A percentile compares a stretch with the other conserved stretches of the same genome.
These are phyloP conservation scores for Asterochloris sp. DNA, from an alignment of 139 green algal genomes.

Conservation along the genomic window DNA sequence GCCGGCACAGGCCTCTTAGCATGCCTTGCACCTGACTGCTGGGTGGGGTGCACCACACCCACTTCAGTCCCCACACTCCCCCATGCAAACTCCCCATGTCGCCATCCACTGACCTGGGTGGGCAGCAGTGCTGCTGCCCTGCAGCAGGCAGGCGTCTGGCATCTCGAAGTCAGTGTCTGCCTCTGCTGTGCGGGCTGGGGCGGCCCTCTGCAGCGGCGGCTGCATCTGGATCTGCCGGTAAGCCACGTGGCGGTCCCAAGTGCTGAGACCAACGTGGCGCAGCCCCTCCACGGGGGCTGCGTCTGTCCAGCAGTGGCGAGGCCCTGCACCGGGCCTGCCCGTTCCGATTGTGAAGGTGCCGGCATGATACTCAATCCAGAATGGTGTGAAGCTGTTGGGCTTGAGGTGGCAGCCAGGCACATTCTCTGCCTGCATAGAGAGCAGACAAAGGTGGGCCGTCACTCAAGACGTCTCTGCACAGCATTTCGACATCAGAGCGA, in stretches of 20 bases:
- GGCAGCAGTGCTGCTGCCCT: no score
- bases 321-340: constrained; percentile 31
- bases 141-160: no score
- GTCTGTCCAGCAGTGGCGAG: constrained; percentile 54
- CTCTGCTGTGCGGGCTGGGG: not conserved
- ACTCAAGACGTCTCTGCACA: not conserved
- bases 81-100: no score
- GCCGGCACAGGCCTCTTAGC: no score
- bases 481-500: no score
- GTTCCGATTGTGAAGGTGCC: constrained; percentile 56
- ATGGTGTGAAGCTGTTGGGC: constrained; percentile 32
- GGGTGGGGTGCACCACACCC: no score
- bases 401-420: constrained; percentile 27
- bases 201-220: constrained; percentile 15
- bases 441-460: not conserved
- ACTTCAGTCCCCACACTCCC: no score
- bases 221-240: constrained; percentile 67
- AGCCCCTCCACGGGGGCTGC: constrained; percentile 27
- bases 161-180: no score
- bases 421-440: constrained; percentile 24
- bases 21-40: no score
- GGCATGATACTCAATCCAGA: constrained; percentile 60
- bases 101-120: no score
- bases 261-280: constrained; percentile 66
- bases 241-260: constrained; percentile 83